Conservation (phyloP, 495 filamentous ascomycete genomes). For the Hyaloscypha variabilis region DNA sequence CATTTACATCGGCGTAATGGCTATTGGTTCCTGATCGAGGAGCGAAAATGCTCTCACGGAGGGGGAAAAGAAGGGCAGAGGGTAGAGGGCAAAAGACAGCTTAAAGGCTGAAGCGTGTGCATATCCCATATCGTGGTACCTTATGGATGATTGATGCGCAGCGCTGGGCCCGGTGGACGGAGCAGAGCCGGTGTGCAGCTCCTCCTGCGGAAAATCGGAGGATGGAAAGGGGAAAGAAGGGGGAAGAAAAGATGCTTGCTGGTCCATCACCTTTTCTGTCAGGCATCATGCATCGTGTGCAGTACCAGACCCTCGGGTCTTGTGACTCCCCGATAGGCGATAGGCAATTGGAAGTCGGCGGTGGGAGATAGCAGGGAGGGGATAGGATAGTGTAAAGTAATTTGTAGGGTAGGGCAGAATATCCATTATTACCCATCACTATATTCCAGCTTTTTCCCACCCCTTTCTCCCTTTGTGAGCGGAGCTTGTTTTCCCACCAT, state of each 20-base stretch:
- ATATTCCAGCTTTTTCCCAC: not conserved
- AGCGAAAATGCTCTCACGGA: slow-evolving; percentile 7
- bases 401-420: not conserved
- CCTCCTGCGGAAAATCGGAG: slow-evolving; percentile 3
- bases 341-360: not conserved
- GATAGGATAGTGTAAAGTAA: slow-evolving; percentile 20
- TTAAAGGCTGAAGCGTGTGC: no score
- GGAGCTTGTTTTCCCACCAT: not conserved
- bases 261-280: slow-evolving; percentile 15
- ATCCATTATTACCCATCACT: not conserved
- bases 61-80: not conserved
- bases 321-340: slow-evolving; percentile 1
- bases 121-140: no score
- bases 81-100: not conserved
- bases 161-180: no score
- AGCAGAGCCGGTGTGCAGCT: no score
- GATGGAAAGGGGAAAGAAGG: not conserved
- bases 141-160: no score
- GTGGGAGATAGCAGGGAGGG: not conserved
- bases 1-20: slow-evolving; percentile 31
- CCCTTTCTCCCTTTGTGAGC: not conserved
- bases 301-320: not conserved
- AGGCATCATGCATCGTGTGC: not conserved
- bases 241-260: slow-evolving; percentile 20
- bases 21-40: slow-evolving; percentile 20